These are phyloP conservation scores for Malassezia cuniculi DNA, from an alignment of 1,284 basidiomycete species.

Conservation along the genomic window DNA sequence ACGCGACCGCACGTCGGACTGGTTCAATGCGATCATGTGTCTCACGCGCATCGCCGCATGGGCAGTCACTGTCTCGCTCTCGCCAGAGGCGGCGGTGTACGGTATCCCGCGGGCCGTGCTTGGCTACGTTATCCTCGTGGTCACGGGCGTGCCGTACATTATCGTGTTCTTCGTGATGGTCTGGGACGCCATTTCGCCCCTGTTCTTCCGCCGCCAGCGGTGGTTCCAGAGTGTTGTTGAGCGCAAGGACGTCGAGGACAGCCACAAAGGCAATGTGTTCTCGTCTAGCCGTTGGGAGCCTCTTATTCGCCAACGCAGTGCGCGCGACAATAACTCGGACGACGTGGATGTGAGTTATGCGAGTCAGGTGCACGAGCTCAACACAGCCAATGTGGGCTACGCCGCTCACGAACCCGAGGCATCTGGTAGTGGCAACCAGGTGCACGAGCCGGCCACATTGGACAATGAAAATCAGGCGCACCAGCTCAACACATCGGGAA, in stretches of 20 bases:
- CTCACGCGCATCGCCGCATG: conserved; percentile 32
- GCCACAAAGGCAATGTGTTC: neutral
- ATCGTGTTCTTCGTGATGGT: conserved; percentile 32
- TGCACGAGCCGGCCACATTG: too few relatives aligned
- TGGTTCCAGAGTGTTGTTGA: too few relatives aligned
- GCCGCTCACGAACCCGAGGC: too few relatives aligned
- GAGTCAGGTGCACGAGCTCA: too few relatives aligned
- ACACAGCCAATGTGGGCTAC: too few relatives aligned
- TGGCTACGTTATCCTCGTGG: conserved; percentile 34
- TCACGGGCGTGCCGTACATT: conserved; percentile 35
- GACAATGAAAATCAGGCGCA: too few relatives aligned
- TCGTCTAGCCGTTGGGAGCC: too few relatives aligned
- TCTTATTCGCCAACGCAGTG: too few relatives aligned
- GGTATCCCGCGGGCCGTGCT: conserved; percentile 41
- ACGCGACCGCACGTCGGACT: conserved; percentile 30
- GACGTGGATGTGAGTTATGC: too few relatives aligned
- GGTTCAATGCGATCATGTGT: conserved; percentile 33
- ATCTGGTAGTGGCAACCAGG: too few relatives aligned
- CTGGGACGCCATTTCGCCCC: conserved; percentile 25
- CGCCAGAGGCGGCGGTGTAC: conserved; percentile 25
- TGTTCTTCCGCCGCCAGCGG: conserved; percentile 14
- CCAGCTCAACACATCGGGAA: too few relatives aligned
- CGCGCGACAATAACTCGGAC: too few relatives aligned
- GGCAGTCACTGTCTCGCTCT: conserved; percentile 34
- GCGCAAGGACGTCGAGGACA: conserved; percentile 1